These are phyloP conservation scores for Citrus medica DNA, from an alignment of 345 rosid genomes.

Conservation along the genomic window DNA sequence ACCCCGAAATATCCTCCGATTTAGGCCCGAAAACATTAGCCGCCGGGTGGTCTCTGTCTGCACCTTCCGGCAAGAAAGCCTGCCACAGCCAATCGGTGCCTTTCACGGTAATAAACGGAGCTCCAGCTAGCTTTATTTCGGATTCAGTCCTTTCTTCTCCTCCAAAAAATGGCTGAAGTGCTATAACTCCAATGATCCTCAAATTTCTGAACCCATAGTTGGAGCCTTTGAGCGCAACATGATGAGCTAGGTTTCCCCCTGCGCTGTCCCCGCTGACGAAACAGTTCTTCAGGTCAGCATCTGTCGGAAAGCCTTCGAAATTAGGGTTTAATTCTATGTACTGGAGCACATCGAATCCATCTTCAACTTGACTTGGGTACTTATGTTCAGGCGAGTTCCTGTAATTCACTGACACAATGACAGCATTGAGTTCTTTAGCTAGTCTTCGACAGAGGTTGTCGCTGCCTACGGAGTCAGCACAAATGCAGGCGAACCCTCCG, in stretches of 20 bases:
- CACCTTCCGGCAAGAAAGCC: conserved; percentile 22
- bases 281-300: conserved; percentile 10
- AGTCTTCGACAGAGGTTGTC: conserved; percentile 31
- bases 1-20: conserved; percentile 13
- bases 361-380: conserved; percentile 33
- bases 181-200: conserved; percentile 22
- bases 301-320: neutral
- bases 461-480: conserved; percentile 18
- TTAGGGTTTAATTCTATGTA: conserved; percentile 18
- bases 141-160: conserved; percentile 36
- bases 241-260: conserved; percentile 41
- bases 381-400: conserved; percentile 37
- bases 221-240: conserved; percentile 26
- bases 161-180: conserved; percentile 38
- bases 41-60: conserved; percentile 17
- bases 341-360: conserved; percentile 28
- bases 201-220: neutral
- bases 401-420: conserved; percentile 34
- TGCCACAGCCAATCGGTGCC: conserved; percentile 29
- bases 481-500: conserved; percentile 35
- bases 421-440: conserved; percentile 18
- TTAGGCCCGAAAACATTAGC: conserved; percentile 16
- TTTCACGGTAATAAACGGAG: conserved; percentile 8
- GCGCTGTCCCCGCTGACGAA: conserved; percentile 40
- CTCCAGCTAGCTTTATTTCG: conserved; percentile 12